Evolutionary conservation across 169 alveolate genomes (phyloP), one percentile per base, ranked within the genome.

Genomic region (Cryptosporidium viatorum): DNA sequence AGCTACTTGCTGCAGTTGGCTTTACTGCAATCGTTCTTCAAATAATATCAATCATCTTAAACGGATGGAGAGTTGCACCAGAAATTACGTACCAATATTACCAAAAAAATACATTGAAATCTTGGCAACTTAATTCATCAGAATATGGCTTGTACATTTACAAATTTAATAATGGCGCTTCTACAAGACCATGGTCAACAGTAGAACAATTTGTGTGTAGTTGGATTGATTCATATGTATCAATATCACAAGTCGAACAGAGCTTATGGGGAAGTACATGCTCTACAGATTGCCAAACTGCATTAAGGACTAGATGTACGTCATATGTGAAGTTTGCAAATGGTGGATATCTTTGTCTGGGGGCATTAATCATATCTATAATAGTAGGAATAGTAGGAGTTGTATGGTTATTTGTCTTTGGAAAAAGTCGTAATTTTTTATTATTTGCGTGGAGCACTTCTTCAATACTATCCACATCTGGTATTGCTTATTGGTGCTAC

Each of bases 181-280:
- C 87, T 26, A 65, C 75, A n/a, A 80, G 87, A 33, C 87, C 87
- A 59, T 80, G 87, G 87, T 80, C 87, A 59, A 62, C 87, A 9
- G 87, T 80, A 23, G 87, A 80, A 26, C 87, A 80, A 41, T 80
- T 43, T 18, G 48, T 80, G n/a, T 80, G 87, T 60, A 80, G 75
- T 43, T 80, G 87, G 87, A 80, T 80, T 29, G 75, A 65, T 43
- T 62, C 87, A 60, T 80, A 80, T 43, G 87, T 80, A 21, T 62
- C 80, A 26, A 62, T 62, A 23, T 80, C 87, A 41, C 87, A 80
- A 48, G 75, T 80, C 41, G 80, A 80, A 43, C 80, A 80, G 48
- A 80, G 68, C 9, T 62, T 80, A 33, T 80, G 87, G 87, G 87
- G 87, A 10, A 80, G 87, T 14, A 80, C 73, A 39, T 80, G 87